Evolutionary conservation across 2,329 filamentous ascomycete genomes (phyloP).

Genomic region (Rhytidhysteron rufulum): DNA sequence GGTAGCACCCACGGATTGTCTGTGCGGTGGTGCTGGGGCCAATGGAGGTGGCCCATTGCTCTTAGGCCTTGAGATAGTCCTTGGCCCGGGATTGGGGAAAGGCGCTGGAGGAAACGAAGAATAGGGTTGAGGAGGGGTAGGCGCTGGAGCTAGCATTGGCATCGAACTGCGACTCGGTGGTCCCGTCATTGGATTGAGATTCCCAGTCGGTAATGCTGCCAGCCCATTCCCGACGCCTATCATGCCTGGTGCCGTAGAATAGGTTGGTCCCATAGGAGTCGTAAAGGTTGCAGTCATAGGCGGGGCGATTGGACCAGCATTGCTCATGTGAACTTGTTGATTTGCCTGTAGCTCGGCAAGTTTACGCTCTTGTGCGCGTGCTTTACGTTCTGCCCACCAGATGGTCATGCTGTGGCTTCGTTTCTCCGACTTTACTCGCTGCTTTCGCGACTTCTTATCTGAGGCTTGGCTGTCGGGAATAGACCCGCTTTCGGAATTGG

Average conservation of each 20-base stretch:
- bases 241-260: not conserved
- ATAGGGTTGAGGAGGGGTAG: slow-evolving; percentile 7
- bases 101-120: not conserved
- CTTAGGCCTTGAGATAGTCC: too few relatives aligned
- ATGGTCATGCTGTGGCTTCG: slow-evolving; percentile 42
- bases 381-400: slow-evolving; percentile 46
- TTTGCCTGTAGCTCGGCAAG: slow-evolving; percentile 11
- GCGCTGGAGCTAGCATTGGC: slow-evolving; percentile 29
- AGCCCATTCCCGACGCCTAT: slow-evolving; percentile 1
- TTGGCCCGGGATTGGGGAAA: not conserved
- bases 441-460: slow-evolving; percentile 29
- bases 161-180: slow-evolving; percentile 17
- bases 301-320: slow-evolving; percentile 5
- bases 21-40: too few relatives aligned
- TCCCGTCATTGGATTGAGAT: too few relatives aligned
- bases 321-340: slow-evolving; percentile 21
- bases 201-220: slow-evolving; percentile 7
- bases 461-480: slow-evolving; percentile 13
- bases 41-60: too few relatives aligned
- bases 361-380: slow-evolving; percentile 25
- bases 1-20: too few relatives aligned
- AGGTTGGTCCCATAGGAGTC: slow-evolving; percentile 7
- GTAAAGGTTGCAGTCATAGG: slow-evolving; percentile 6
- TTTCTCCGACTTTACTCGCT: slow-evolving; percentile 42
- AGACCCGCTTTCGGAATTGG: slow-evolving; percentile 20